Evolutionary conservation across 78 protist genomes (phyloP).

Genomic region (Dictyostelium firmibasis): DNA sequence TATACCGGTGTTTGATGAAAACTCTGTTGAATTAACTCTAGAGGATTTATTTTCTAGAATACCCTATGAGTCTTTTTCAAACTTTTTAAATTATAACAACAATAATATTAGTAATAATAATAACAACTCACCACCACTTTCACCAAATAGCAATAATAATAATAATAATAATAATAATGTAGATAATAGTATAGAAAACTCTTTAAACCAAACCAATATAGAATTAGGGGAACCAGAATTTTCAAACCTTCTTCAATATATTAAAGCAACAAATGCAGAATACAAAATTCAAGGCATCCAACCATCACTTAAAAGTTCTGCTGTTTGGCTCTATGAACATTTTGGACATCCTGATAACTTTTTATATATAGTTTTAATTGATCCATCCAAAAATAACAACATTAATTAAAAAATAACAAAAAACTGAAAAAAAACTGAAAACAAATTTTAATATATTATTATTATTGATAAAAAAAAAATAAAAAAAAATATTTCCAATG

Average conservation of each 20-base stretch:
- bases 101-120: background rate
- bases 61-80: background rate
- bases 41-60: constrained; percentile 1
- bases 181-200: constrained; percentile 8
- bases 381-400: background rate
- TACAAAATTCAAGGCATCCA: constrained; percentile 66
- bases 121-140: background rate
- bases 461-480: background rate
- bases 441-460: background rate
- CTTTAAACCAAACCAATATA: background rate
- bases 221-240: background rate
- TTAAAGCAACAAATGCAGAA: background rate
- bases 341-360: constrained; percentile 73
- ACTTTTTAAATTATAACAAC: background rate
- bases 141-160: background rate
- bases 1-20: constrained; percentile 38
- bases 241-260: constrained; percentile 24
- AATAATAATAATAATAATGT: background rate
- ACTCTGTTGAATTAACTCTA: constrained; percentile 18
- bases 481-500: background rate
- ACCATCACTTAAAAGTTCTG: constrained; percentile 29
- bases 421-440: background rate
- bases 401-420: background rate
- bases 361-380: constrained; percentile 34
- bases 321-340: constrained; percentile 55